Percentiles rank a stretch among this genome's conserved stretches.
These are phyloP conservation scores for sorghum (Sorghum bicolor) DNA, from an alignment of 176 grass and related monocot species.

Conservation along the genomic window DNA sequence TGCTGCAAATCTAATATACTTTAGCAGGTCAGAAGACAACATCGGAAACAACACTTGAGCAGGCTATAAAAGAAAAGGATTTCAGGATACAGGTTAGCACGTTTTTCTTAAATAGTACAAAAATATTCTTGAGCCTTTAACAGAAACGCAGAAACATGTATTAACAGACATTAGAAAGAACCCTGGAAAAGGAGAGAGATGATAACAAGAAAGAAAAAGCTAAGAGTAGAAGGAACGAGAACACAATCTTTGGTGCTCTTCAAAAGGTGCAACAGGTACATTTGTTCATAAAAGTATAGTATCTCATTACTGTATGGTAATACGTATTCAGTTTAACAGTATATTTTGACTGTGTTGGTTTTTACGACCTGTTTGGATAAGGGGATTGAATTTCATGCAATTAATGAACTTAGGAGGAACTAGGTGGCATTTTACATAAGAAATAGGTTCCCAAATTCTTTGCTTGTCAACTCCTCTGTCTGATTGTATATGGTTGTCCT, in stretches of 20 bases:
- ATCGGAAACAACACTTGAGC: constrained; percentile 53
- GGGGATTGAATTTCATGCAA: neutral
- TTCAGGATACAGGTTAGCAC: constrained; percentile 84
- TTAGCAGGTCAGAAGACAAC: constrained; percentile 67
- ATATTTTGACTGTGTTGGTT: neutral
- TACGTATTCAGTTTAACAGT: neutral
- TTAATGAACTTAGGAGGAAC: neutral
- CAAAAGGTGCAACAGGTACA: constrained; percentile 45
- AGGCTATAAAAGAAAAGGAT: constrained; percentile 78
- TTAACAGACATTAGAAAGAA: constrained; percentile 83
- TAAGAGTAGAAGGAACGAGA: constrained; percentile 44
- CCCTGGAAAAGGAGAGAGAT: constrained; percentile 77
- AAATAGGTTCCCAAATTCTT: neutral
- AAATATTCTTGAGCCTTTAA: constrained; percentile 32
- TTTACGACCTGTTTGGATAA: neutral
- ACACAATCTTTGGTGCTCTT: constrained; percentile 2
- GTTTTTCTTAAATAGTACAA: neutral
- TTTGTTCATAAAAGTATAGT: neutral
- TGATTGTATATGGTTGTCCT: neutral
- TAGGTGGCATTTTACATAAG: neutral
- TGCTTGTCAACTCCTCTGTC: neutral
- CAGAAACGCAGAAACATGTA: constrained; percentile 24
- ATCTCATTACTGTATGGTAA: neutral
- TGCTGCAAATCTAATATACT: constrained; percentile 33
- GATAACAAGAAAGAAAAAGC: constrained; percentile 62